A percentile compares a stretch with the other conserved stretches of the same genome.
Conservation (phyloP, 345 rosid genomes). For the Hibiscus trionum region DNA sequence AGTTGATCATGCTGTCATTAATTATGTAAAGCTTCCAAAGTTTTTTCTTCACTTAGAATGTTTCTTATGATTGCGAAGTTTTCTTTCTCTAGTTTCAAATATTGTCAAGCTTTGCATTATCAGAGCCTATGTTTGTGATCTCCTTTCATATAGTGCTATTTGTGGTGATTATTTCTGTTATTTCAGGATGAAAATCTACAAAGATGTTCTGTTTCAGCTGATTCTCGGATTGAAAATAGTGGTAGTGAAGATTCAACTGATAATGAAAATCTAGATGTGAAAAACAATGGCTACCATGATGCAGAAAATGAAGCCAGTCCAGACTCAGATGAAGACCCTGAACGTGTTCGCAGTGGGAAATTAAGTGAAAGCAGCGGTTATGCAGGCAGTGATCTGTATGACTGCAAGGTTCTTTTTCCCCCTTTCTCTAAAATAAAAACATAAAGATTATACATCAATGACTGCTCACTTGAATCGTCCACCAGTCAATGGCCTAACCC, state of each 20-base stretch:
- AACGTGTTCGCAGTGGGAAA: conserved; percentile 73
- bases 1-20: background rate
- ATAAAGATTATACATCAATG: background rate
- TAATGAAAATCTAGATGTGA: conserved; percentile 66
- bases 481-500: background rate
- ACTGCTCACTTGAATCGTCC: background rate
- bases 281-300: conserved; percentile 77
- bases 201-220: conserved; percentile 89
- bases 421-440: background rate
- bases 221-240: conserved; percentile 81
- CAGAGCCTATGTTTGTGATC: background rate
- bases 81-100: background rate
- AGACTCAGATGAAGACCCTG: conserved; percentile 72
- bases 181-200: conserved; percentile 91
- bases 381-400: conserved; percentile 80
- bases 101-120: background rate
- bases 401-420: conserved; percentile 58
- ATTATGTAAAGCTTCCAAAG: background rate
- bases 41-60: background rate
- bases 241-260: conserved; percentile 88
- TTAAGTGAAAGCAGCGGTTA: conserved; percentile 87
- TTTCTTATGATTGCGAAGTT: background rate
- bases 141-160: background rate
- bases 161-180: conserved; percentile 5
- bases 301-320: conserved; percentile 83